phyloP scores from a whole-genome alignment of 2,329 filamentous ascomycete genomes.

The Xylaria sp. region DNA sequence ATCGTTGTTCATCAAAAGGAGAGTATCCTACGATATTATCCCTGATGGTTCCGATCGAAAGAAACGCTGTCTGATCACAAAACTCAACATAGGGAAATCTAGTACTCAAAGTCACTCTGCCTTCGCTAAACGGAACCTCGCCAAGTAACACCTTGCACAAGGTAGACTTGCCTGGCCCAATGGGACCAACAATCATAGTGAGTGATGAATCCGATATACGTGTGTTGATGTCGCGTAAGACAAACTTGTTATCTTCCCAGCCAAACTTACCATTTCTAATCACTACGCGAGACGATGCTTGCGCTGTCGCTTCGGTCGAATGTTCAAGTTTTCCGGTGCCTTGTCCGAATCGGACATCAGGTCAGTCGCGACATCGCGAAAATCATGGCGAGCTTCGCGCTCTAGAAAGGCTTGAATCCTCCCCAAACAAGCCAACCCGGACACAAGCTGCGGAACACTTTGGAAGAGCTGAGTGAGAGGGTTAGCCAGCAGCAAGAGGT shows the following conservation, averaged over 20 bases:
- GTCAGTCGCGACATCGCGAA: constrained; percentile 31
- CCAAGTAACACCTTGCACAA: constrained; percentile 56
- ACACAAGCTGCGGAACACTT: constrained; percentile 27
- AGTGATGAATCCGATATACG: constrained; percentile 49
- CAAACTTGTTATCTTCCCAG: constrained; percentile 49
- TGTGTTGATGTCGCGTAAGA: constrained; percentile 51
- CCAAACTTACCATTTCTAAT: constrained; percentile 49
- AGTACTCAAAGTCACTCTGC: constrained; percentile 42
- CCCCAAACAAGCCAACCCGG: constrained; percentile 49
- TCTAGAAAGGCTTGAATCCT: constrained; percentile 55
- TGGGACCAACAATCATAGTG: constrained; percentile 56
- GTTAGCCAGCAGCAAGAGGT: constrained; percentile 53
- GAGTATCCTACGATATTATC: constrained; percentile 49
- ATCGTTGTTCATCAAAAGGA: constrained; percentile 43
- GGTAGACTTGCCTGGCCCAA: constrained; percentile 59
- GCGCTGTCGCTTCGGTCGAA: not conserved
- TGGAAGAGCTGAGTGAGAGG: constrained; percentile 56
- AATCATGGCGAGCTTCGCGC: constrained; percentile 46
- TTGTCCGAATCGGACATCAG: not conserved
- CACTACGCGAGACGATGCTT: not conserved
- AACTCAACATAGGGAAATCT: constrained; percentile 49
- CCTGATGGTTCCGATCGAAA: constrained; percentile 51
- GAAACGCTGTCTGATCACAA: constrained; percentile 53
- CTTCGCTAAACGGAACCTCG: constrained; percentile 49
- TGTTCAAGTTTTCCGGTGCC: not conserved